A percentile compares a stretch with the other conserved stretches of the same genome.
Evolutionary conservation across 257 asterid genomes (phyloP).

Genomic region (Gentiana straminea): DNA sequence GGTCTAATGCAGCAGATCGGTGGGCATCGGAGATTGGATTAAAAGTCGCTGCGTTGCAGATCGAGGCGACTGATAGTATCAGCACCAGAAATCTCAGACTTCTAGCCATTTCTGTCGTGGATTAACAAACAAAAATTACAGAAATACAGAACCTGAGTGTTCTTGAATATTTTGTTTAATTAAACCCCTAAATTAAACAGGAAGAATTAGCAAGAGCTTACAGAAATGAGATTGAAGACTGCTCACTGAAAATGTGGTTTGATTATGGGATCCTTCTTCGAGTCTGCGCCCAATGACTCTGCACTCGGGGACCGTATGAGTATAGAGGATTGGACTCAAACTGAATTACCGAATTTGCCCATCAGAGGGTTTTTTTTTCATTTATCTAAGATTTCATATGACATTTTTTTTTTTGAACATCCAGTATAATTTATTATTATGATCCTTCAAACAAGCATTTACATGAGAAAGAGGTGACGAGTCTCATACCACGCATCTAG

Average conservation of each 20-base stretch:
- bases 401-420: too few relatives aligned
- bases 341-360: constrained; percentile 9
- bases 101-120: constrained; percentile 44
- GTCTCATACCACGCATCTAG: too few relatives aligned
- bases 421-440: too few relatives aligned
- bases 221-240: neutral
- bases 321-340: neutral
- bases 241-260: neutral
- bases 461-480: too few relatives aligned
- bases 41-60: constrained; percentile 57
- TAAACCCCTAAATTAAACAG: too few relatives aligned
- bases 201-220: too few relatives aligned
- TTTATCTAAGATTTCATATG: too few relatives aligned
- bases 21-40: constrained; percentile 66
- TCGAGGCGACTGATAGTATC: constrained; percentile 26
- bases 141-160: too few relatives aligned
- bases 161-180: too few relatives aligned
- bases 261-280: constrained; percentile 2
- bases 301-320: neutral
- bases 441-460: too few relatives aligned
- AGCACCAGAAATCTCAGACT: constrained; percentile 39
- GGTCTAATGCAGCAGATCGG: constrained; percentile 84
- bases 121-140: neutral
- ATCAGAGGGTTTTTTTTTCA: neutral
- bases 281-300: constrained; percentile 13